Evolutionary conservation across 2,329 filamentous ascomycete species (phyloP), one percentile per base, ranked within the genome.

Genomic region (Cladorrhinum sp.): DNA sequence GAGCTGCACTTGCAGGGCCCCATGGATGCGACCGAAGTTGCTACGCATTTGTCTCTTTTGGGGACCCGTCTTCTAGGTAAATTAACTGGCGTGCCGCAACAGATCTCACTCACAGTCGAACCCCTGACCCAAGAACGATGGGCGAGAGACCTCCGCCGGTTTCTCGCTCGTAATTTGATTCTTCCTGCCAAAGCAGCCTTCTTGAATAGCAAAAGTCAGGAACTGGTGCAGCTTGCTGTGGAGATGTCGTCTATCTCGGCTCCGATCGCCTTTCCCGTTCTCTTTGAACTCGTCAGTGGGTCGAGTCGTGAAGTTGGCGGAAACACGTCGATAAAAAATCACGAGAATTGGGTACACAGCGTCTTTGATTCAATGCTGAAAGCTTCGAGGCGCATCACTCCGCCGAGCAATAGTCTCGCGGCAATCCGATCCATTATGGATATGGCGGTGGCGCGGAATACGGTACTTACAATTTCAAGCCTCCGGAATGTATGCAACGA

Each of bases 111-210:
- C 24, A 59, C 59, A 1, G 59, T 69, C n/a, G 67, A 70, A 8
- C 55, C 65, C 7, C 60, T 63, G n/a, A 69, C 71, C 18, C 69
- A 67, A 56, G 67, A 69, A 2, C 70, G 69, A 3, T 86, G 83
- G 84, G 70, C 72, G 1, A 68, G 69, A 2, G 79, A 80, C 49
- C 70, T 86, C 1, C 76, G 79, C 55, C 74, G 70, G 2, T 82
- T 86, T 54, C 73, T 85, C 66, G 77, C 78, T 50, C 76, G 76
- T 30, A 82, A 78, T 65, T 72, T 86, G 59, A 77, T 85, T 51
- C 74, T 82, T 1, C 82, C 83, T 0, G 79, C 80, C 0, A 77
- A 80, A 60, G 75, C 79, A 1, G 71, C 73, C 1, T 86, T 81
- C 60, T 64, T 81, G 16, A 77, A 75, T 59, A 74, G 73, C 21